A percentile compares a stretch with the other conserved stretches of the same genome.
phyloP scores from a whole-genome alignment of 495 filamentous ascomycete species.

The Xylaria scruposa region DNA sequence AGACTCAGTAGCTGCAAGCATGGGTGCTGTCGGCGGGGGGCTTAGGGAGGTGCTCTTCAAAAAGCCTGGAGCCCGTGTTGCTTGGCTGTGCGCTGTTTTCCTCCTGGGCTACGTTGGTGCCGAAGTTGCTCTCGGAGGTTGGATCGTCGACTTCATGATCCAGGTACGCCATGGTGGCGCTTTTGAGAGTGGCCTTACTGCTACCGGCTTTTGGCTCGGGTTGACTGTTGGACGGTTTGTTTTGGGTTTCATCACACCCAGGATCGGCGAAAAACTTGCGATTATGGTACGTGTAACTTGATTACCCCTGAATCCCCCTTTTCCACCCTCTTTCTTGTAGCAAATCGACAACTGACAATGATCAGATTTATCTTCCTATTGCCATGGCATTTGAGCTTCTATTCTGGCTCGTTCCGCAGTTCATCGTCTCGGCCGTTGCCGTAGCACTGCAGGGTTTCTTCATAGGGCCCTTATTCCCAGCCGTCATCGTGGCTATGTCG shows the following conservation, averaged over 20 bases:
- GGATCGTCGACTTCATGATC: slow-evolving; percentile 89
- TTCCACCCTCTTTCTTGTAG: slow-evolving; percentile 41
- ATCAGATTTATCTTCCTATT: slow-evolving; percentile 62
- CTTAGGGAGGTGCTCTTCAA: slow-evolving; percentile 63
- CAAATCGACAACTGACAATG: slow-evolving; percentile 50
- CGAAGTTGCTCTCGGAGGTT: slow-evolving; percentile 87
- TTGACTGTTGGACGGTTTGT: slow-evolving; percentile 77
- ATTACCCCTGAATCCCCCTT: neutral
- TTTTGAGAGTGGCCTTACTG: slow-evolving; percentile 76
- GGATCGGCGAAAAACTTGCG: slow-evolving; percentile 74
- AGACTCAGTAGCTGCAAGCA: slow-evolving; percentile 53
- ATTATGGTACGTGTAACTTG: slow-evolving; percentile 44
- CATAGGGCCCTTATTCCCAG: slow-evolving; percentile 82
- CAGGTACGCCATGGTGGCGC: slow-evolving; percentile 73
- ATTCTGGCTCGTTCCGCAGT: slow-evolving; percentile 82
- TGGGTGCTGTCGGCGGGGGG: slow-evolving; percentile 34
- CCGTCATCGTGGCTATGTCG: slow-evolving; percentile 77
- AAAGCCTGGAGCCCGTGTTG: slow-evolving; percentile 54
- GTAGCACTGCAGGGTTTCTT: slow-evolving; percentile 80
- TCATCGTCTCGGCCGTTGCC: slow-evolving; percentile 74
- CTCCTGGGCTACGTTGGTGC: slow-evolving; percentile 80
- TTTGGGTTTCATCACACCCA: slow-evolving; percentile 71
- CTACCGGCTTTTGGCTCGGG: slow-evolving; percentile 84
- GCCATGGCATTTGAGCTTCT: slow-evolving; percentile 74
- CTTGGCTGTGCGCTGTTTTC: slow-evolving; percentile 80